A percentile compares a stretch with the other conserved stretches of the same genome.
These are phyloP conservation scores for Penicillium sp. DNA, from an alignment of 2,329 filamentous ascomycete genomes.

Conservation along the genomic window DNA sequence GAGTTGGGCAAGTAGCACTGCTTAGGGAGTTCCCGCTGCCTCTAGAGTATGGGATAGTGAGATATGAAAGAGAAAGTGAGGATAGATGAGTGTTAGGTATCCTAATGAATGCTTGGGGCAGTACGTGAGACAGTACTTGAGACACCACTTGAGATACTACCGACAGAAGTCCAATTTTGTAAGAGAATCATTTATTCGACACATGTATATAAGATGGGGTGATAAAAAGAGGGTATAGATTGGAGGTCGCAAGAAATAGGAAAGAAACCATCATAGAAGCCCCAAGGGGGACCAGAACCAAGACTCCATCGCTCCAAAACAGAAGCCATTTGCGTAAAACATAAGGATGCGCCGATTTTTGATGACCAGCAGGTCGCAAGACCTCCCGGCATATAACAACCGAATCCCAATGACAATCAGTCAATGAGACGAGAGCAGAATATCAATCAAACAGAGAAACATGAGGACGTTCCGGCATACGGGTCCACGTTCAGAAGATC, in stretches of 20 bases:
- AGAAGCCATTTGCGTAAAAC: not conserved
- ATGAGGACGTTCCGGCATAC: not conserved
- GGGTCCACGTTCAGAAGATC: not conserved
- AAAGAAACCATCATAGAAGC: not conserved
- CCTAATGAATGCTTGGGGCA: not conserved
- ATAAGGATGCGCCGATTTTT: slow-evolving; percentile 14
- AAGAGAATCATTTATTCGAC: not conserved
- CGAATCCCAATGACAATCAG: not conserved
- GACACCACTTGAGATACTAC: not conserved
- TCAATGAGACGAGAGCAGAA: not conserved
- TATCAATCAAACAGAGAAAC: not conserved
- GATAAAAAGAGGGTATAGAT: slow-evolving; percentile 15
- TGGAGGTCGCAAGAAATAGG: not conserved
- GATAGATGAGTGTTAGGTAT: not conserved
- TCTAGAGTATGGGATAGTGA: not conserved
- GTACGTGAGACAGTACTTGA: not conserved
- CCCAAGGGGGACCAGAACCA: not conserved
- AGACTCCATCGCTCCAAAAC: slow-evolving; percentile 11
- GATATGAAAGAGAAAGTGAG: not conserved
- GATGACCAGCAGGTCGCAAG: not conserved
- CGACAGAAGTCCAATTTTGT: not conserved
- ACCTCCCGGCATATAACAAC: not conserved
- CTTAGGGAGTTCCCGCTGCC: not conserved
- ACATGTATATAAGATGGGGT: not conserved
- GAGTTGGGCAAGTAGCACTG: not conserved